Evolutionary conservation across 2,329 filamentous ascomycete genomes (phyloP), one percentile per base, ranked within the genome.

Genomic region (Claviceps lovelessii): DNA sequence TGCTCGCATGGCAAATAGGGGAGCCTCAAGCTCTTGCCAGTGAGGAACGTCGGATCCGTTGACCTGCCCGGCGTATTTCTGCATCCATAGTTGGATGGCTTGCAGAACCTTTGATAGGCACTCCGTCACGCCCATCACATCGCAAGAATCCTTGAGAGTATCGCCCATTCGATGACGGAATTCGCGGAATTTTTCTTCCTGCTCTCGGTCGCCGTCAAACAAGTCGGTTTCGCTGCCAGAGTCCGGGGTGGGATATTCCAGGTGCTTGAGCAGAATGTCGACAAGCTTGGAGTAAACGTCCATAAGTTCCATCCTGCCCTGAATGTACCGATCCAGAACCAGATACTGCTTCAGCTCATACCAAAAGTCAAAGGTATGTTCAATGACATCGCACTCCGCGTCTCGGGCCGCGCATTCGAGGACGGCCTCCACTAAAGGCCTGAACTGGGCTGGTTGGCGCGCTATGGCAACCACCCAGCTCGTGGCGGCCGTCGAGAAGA

Each of bases 131-230:
- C 91, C 91, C 73, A 98, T 90, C 45, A 98, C 91, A 66, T 96
- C 88, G 69, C 93, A 98, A 54, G 88, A 88, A 65, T 98, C 93
- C 71, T 98, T 98, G 51, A 98, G 78, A 0, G 95, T 94, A 66
- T 98, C 94, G 41, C 93, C 93, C 89, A 98, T 97, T 53, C 89
- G 84, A 67, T 98, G 93, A 60, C 93, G 80, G 75, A 97, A 98
- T 64, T 95, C 89, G 50, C 93, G 83, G 72, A 98, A 98, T 68
- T 93, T 95, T 63, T 98, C 93, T 68, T 98, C 93, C 57, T 89
- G 85, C 67, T 97, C 93, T 45, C 91, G 84, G 67, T 98, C 93
- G 53, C 93, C 93, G 58, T 95, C 91, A 65, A 98, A 98, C 0
- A 97, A 74, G 68, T 98, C 93, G 13, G 77, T 76, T 61, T 91